Base-by-base conservation (phyloP, 169 alveolate species). In the Plasmodium adleri region DNA sequence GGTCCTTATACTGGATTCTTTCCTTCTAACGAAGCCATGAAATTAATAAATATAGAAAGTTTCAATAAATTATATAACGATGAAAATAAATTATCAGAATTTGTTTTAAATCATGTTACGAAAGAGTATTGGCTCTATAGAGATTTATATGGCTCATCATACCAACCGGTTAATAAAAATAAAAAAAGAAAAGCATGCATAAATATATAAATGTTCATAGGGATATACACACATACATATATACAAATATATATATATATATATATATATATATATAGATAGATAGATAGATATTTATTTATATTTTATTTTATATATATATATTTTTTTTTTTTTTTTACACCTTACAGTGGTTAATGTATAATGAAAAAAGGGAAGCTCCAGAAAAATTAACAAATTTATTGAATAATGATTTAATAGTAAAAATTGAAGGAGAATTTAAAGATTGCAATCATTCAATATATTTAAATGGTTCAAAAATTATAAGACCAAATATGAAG, bases 1-100 rank as follows among this genome's bases (percentile, higher is more conserved):
- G 96, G 96, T 12, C 96, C 96, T 3, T 94, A 88, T 62, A 94
- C 96, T 7, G 96, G 95, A 54, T 94, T 94, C 83, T 86, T 94
- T 45, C 96, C 96, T 1, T 76, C 94, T 22, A 59, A 91, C 56
- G 93, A 86, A 22, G 93, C 94, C 58, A 63, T 94, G 78, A 70
- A 85, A 8, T 85, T 85, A 59, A 71, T 85, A 20, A 85, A 74
- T 43, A 12, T 63, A 28, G 76, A 88, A 68, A 49, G 89, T 22
- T 66, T 93, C 59, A 43, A 83, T 20, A 66, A 54, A 17, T 71
- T 92, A 58, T 85, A 72, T 47, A 43, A 85, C 15, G 88, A 78
- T 63, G 78, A 66, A 8, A 91, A 74, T 10, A 72, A 91, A 13
- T 64, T 94, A 26, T 60, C 74, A 24, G 94, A 94, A 32, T 94